Base-by-base conservation (phyloP, 768 basidiomycete genomes). In the Suillus decipiens region DNA sequence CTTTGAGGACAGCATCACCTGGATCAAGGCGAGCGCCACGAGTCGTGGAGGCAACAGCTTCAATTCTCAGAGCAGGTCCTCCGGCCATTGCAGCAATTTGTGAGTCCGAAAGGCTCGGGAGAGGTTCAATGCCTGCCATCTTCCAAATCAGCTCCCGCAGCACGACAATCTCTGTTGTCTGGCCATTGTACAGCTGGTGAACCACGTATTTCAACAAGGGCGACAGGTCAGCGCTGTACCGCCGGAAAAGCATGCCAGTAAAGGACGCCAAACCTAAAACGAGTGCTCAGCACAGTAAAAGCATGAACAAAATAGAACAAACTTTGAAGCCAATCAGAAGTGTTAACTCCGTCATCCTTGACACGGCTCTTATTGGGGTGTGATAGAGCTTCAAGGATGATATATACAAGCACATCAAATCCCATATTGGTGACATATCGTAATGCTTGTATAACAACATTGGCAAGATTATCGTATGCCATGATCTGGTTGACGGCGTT, bases 391-490 rank as follows among this genome's bases (percentile, higher is more conserved):
- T 96, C 93, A 61, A 99, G 80, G 64, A 97, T 84, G 60, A 93
- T 81, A 72, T 89, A 99, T 19, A 93, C 87, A 12, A 98, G 80
- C 10, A 97, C 93, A 71, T 99, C 97, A 71, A 94, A 98, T 8
- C 93, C 93, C 84, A 99, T 90, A 65, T 89, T 89, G 3, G 94
- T 95, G 66, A 95, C 87, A 76, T 92, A 96, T 72, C 92, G 82
- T 68, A 95, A 81, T 19, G 91, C 91, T 68, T 95, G 94, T 31
- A 99, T 90, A 48, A 98, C 90, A 24, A 95, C 93, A 47, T 83
- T 84, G 11, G 93, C 93, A 60, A 97, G 77, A 75, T 99, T 99
- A 72, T 96, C 93, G 71, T 99, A 99, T 15, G 93, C 89, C 89
- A 95, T 94, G 63, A 98, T 91, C 75, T 99, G 97, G 67, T 89